Evolutionary conservation across 2,329 filamentous ascomycete genomes (phyloP).

Genomic region (Colletotrichum sp.): DNA sequence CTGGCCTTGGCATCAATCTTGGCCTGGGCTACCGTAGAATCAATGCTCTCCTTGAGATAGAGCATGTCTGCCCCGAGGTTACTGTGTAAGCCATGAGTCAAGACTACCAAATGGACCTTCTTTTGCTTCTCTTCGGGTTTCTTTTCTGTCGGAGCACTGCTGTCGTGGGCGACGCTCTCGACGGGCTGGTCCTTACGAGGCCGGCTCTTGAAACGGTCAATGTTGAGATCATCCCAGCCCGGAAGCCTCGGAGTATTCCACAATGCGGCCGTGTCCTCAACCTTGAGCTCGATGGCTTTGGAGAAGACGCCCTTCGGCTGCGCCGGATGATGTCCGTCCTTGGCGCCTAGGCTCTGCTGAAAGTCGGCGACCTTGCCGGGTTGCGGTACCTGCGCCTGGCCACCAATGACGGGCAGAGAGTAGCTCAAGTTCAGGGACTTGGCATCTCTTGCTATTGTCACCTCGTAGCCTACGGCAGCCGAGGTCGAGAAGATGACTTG

Average conservation of each 20-base stretch:
- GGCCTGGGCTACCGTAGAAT: conserved; percentile 78
- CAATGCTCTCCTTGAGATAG: conserved; percentile 96
- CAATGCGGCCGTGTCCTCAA: conserved; percentile 86
- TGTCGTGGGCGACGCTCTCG: conserved; percentile 35
- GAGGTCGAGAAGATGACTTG: conserved; percentile 94
- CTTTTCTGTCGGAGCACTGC: conserved; percentile 23
- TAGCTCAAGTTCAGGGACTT: conserved; percentile 75
- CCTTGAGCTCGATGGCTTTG: conserved; percentile 74
- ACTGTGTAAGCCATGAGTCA: conserved; percentile 95
- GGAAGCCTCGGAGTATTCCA: conserved; percentile 94
- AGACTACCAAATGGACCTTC: conserved; percentile 86
- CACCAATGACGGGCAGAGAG: conserved; percentile 49
- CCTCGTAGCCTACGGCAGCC: conserved; percentile 85
- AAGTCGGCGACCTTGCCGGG: conserved; percentile 80
- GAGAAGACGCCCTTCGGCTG: conserved; percentile 83
- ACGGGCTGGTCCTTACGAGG: conserved; percentile 33
- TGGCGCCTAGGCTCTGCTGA: conserved; percentile 65
- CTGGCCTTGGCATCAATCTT: conserved; percentile 71
- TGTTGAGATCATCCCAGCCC: conserved; percentile 56
- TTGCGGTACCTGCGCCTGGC: conserved; percentile 53
- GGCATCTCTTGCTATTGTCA: conserved; percentile 84
- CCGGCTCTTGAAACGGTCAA: conserved; percentile 28
- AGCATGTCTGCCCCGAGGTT: conserved; percentile 97
- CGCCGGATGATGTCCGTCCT: conserved; percentile 63
- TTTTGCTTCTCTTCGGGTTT: conserved; percentile 62